phyloP scores from a whole-genome alignment of 441 rosid genomes.

The Erysimum pusillum region DNA sequence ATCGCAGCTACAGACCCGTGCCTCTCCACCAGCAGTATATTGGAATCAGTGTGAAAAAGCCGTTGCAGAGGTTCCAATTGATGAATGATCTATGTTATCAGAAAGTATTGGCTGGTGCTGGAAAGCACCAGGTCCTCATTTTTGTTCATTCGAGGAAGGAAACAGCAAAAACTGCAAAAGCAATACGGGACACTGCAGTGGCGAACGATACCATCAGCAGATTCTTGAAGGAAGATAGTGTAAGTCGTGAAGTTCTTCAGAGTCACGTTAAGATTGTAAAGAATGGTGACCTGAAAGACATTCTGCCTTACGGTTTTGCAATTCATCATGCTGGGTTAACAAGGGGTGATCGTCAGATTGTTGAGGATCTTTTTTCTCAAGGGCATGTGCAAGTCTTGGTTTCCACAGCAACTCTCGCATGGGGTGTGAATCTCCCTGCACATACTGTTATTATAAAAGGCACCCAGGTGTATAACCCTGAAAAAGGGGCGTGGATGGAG shows the following conservation, averaged over 20 bases:
- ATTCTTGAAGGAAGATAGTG: conserved; percentile 90
- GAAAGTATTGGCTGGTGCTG: conserved; percentile 89
- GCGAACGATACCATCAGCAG: conserved; percentile 83
- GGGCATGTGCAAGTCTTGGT: conserved; percentile 88
- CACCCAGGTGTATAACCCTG: conserved; percentile 93
- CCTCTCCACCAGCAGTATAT: conserved; percentile 91
- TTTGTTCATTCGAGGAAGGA: conserved; percentile 99
- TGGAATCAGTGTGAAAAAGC: conserved; percentile 88
- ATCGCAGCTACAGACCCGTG: conserved; percentile 92
- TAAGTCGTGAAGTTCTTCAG: conserved; percentile 80
- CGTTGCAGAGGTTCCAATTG: conserved; percentile 95
- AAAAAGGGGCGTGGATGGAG: conserved; percentile 98
- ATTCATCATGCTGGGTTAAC: conserved; percentile 96
- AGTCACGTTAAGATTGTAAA: conserved; percentile 77
- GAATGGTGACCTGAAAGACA: conserved; percentile 82
- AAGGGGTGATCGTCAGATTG: conserved; percentile 85
- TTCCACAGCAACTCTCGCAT: conserved; percentile 97
- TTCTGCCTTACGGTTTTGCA: conserved; percentile 96
- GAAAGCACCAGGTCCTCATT: conserved; percentile 94
- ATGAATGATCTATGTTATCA: conserved; percentile 97
- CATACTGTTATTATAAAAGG: conserved; percentile 96
- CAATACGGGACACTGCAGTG: conserved; percentile 86
- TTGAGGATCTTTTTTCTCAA: conserved; percentile 78
- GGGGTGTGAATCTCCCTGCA: conserved; percentile 98
- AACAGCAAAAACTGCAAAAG: conserved; percentile 92